Evolutionary conservation across 768 basidiomycete genomes (phyloP), one percentile per base, ranked within the genome.

Genomic region (Exidia glandulosa): DNA sequence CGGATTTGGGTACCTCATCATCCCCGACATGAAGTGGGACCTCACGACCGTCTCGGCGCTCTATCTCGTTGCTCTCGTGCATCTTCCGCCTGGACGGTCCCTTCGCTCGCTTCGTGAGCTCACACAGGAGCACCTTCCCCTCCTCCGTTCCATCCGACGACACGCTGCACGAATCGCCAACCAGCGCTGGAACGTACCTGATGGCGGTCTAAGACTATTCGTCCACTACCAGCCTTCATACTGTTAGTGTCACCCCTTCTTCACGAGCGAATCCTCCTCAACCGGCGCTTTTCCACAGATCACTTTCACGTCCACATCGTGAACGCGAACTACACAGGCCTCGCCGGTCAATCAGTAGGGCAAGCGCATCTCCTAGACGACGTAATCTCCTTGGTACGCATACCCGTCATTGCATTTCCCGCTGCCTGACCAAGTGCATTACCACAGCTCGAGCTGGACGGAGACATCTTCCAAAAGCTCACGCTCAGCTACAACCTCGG

Each of bases 21-120:
- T 96, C 0, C 95, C 95, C 0, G 95, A 99, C 72, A 88, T 96
- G 83, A 98, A 97, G 75, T 98, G 95, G 95, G 93, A 98, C 69
- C 78, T 84, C 31, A 80, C 75, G 27, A 88, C 83, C 0, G 64
- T 88, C n/a, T 72, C 81, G 0, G 81, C 90, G 1, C 77, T 99
- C 57, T 98, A 99, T 70, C 84, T 98, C 60, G 76, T 93, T 37
- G 91, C 88, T 0, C 79, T 99, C 60, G 81, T 79, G 0, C 79
- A 81, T 33, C 81, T 86, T 59, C 50, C 50, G 27, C 41, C 41
- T 23, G 41, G 9, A 5, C 69, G 78, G 1, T 66, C 74, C 3
- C 81, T 98, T 25, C 78, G 78, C 31, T 87, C 85, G 47, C 71
- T 98, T 6, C 82, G 95, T 27, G 92, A 95, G 69, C 77, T 98